Percentiles rank a stretch among this genome's conserved stretches.
Evolutionary conservation across 75 land plant genomes (phyloP).

Genomic region (Pinus albicaulis): DNA sequence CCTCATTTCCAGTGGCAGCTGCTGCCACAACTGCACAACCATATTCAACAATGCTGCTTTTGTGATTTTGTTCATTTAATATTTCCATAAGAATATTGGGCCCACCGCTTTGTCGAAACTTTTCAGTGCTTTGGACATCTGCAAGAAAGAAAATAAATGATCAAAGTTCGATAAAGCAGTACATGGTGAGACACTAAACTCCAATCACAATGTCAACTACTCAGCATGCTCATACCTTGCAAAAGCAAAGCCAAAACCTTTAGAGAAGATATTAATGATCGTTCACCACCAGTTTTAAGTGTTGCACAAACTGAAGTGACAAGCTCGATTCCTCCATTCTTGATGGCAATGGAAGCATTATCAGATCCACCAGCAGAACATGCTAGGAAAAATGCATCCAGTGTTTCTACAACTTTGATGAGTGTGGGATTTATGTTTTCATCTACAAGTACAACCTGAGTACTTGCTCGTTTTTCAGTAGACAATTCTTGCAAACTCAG

Average conservation of each 20-base stretch:
- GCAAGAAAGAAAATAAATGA: slow-evolving; percentile 10
- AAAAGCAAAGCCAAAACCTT: slow-evolving; percentile 42
- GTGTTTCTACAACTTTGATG: slow-evolving; percentile 20
- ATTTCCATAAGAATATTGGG: slow-evolving; percentile 49
- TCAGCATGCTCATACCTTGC: slow-evolving; percentile 35
- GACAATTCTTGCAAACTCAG: slow-evolving; percentile 7
- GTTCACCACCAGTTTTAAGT: slow-evolving; percentile 10
- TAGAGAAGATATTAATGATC: slow-evolving; percentile 30
- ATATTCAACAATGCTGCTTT: slow-evolving; percentile 33
- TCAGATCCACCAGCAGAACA: slow-evolving; percentile 46
- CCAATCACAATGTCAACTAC: not conserved
- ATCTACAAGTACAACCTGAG: slow-evolving; percentile 5
- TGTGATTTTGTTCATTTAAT: slow-evolving; percentile 20
- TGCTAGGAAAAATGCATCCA: slow-evolving; percentile 38
- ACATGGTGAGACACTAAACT: not conserved
- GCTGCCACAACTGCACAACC: slow-evolving; percentile 66
- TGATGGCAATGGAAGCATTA: slow-evolving; percentile 60
- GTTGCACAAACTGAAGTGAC: slow-evolving; percentile 47
- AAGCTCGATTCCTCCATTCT: slow-evolving; percentile 72
- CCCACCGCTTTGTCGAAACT: slow-evolving; percentile 52
- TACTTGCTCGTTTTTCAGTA: not conserved
- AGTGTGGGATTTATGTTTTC: slow-evolving; percentile 7
- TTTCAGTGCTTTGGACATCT: slow-evolving; percentile 65
- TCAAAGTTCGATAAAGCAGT: not conserved
- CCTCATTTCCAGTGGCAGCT: slow-evolving; percentile 83